Evolutionary conservation across 805 yeast genomes (phyloP), one percentile per base, ranked within the genome.

Genomic region (Ogataea populi-albae): DNA sequence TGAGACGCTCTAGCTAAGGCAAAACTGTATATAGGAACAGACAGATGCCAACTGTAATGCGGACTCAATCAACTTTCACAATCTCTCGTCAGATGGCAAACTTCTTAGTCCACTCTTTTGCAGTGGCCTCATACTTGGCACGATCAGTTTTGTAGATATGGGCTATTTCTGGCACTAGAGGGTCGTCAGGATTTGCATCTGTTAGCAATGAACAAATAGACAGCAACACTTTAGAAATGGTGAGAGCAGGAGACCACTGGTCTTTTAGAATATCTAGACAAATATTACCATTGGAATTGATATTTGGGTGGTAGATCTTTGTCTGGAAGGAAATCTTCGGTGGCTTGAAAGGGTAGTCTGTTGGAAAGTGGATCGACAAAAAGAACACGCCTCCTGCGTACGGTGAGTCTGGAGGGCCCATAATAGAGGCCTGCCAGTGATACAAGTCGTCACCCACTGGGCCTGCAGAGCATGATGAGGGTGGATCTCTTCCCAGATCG

Each of bases 371-470:
- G 63, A 93, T 88, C 36, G 95, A 81, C 46, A 93, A 76, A 75
- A 93, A 93, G 66, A 93, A 93, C 29, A 91, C 96, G 57, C 98
- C 98, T 29, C 66, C 66, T 16, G 81, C 79, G 39, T 76, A 76
- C 46, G 81, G 93, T 31, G 96, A 86, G 68, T 93, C 98, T 50
- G 95, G 77, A 34, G 98, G 98, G 32, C 98, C 98, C 94, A 93
- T 87, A 62, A 93, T 93, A 28, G 98, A 89, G 26, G 98, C 98
- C 69, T 93, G 98, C 98, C 98, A 93, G 72, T 91, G 98, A 70
- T 84, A 93, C 59, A 91, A 71, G 65, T 91, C 98, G 55, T 93
- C 98, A 31, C 97, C 97, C 30, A 87, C 93, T 53, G 98, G 98
- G 26, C 98, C 98, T 8, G 98, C 98, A 17, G 97, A 88, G 68